These are phyloP conservation scores for Amyloporia xantha DNA, from an alignment of 768 basidiomycete genomes.

Conservation along the genomic window DNA sequence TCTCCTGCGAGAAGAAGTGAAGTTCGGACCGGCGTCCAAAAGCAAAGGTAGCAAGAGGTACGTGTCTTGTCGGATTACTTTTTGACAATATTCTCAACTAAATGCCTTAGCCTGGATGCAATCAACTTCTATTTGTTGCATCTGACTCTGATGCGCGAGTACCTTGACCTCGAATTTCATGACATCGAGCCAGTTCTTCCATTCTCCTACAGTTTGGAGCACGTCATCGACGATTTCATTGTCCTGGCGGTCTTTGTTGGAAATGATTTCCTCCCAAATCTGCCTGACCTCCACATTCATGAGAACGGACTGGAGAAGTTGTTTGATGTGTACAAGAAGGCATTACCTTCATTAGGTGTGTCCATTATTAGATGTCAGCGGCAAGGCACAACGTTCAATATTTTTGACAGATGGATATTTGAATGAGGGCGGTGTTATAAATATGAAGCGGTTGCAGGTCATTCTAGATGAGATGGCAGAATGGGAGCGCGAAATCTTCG, in stretches of 20 bases:
- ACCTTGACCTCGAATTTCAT: conserved; percentile 92
- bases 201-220: conserved; percentile 86
- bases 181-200: conserved; percentile 58
- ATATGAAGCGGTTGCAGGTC: conserved; percentile 72
- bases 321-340: conserved; percentile 93
- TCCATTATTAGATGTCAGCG: conserved; percentile 91
- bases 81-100: conserved; percentile 1
- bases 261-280: conserved; percentile 94
- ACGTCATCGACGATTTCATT: conserved; percentile 97
- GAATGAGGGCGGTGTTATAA: conserved; percentile 83
- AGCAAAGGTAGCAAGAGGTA: conserved; percentile 63
- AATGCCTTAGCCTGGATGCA: conserved; percentile 47
- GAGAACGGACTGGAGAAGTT: conserved; percentile 91
- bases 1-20: conserved; percentile 94
- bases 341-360: conserved; percentile 69
- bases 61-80: conserved; percentile 6
- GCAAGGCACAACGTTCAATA: conserved; percentile 71
- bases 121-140: conserved; percentile 95
- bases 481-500: conserved; percentile 87
- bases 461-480: conserved; percentile 83
- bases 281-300: conserved; percentile 96
- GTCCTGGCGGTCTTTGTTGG: conserved; percentile 95
- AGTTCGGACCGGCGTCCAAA: conserved; percentile 79
- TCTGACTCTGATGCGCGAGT: conserved; percentile 91
- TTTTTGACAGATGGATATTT: conserved; percentile 75